phyloP scores from a whole-genome alignment of 2,329 filamentous ascomycete genomes.

The Fusarium fracticaudum region DNA sequence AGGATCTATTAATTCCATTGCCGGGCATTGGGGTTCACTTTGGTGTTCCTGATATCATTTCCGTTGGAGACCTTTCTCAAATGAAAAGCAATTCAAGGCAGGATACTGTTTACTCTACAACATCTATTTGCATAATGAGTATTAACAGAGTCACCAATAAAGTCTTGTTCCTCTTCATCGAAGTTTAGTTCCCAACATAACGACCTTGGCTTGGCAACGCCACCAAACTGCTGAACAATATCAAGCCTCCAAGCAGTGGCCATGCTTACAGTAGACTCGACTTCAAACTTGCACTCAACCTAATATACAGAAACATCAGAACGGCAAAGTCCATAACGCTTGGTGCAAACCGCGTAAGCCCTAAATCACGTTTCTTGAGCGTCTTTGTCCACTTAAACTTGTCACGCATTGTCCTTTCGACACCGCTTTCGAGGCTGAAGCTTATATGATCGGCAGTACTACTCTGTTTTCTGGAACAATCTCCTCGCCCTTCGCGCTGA shows the following conservation, averaged over 20 bases:
- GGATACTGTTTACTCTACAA: no score
- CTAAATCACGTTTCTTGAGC: not conserved
- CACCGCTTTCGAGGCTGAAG: not conserved
- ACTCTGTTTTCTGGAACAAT: not conserved
- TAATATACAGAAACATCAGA: not conserved
- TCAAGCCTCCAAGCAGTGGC: slow-evolving; percentile 3
- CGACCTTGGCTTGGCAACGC: slow-evolving; percentile 5
- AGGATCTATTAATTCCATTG: not conserved
- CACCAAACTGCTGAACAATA: slow-evolving; percentile 17
- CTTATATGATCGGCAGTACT: not conserved
- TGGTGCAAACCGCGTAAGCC: not conserved
- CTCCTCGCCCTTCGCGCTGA: not conserved
- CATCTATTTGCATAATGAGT: not conserved
- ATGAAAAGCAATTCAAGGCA: not conserved
- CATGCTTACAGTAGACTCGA: not conserved
- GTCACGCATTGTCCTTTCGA: not conserved
- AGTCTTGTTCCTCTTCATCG: not conserved
- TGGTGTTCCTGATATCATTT: not conserved
- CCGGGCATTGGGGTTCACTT: not conserved
- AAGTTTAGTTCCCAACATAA: not conserved
- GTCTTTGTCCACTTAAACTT: not conserved
- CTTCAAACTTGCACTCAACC: not conserved
- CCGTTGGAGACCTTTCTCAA: not conserved
- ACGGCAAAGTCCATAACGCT: not conserved
- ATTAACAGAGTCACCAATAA: not conserved